Evolutionary conservation across 768 basidiomycete genomes (phyloP), one percentile per base, ranked within the genome.

Genomic region (Baorangia bicolor): DNA sequence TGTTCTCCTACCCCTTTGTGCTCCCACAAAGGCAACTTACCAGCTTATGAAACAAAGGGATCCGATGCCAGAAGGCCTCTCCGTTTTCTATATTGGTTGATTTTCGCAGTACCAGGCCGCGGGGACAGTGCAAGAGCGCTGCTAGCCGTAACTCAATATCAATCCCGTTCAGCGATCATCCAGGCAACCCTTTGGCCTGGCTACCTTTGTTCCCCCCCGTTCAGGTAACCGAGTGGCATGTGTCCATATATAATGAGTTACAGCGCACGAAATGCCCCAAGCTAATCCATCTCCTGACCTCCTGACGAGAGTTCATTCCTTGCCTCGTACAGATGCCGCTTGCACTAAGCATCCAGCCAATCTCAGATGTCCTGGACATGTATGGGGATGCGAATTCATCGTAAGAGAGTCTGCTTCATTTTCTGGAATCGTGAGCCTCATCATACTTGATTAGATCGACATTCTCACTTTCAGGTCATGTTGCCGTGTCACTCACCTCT

Each of bases 401-500:
- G 92, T 92, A 67, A 74, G 88, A 49, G 37, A 18, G 31, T 42
- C 49, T 51, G 13, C 47, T 45, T 39, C 28, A 18, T 47, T 25
- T 38, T 69, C 16, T 30, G 37, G 10, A 30, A 40, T 57, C 12
- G 23, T 27, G 35, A 27, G 31, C 13, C 47, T 64, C 52, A 61
- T 41, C 57, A 37, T 25, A 16, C 38, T 45, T 31, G 50, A 52
- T 47, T 61, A 97, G 94, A 55, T 86, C 89, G 54, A 85, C 85
- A 2, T 96, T 94, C 70, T 95, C 94, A 11, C 79, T 97, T 42
- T 88, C 92, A 10, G 94, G 94, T 4, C 81, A 93, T 67, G 75
- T 96, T 21, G 75, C 83, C 23, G 74, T 96, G 50, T 78, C 84
- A 0, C 62, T 94, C 31, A 75, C 81, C 4, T 78, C 88, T 0